Base-by-base conservation (phyloP, 2,329 filamentous ascomycete species). In the Scopulariopsis brevicaulis region DNA sequence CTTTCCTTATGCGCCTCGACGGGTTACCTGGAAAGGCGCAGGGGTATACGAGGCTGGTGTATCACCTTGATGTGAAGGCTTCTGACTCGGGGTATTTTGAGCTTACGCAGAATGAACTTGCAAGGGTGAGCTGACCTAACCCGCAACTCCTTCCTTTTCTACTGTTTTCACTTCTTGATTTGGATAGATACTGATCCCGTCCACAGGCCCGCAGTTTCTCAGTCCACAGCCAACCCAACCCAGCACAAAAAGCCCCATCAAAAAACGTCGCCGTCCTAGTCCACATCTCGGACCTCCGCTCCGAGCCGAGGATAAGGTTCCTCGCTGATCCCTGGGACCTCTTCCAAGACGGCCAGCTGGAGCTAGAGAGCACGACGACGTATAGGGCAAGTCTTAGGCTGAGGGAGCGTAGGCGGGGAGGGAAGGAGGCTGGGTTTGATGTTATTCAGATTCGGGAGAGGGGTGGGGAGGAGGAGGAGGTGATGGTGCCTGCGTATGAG, bases 291-390 rank as follows among this genome's bases (percentile, higher is more conserved):
- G 56, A 56, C 35, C 10, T 60, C 20, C 53, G 56, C 12, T 22
- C 15, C 24, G 53, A 56, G 35, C 59, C 59, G 2, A 58, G 53
- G 53, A 60, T 60, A 12, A 37, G 53, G 15, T 60, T 60, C 53
- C 59, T 60, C 52, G 48, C 56, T 6, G 59, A 60, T 40, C 59
- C 59, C 2, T 60, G 59, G 59, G 59, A 60, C 37, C 53, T 60
- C 12, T 60, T 58, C 32, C 32, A 58, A 12, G 59, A 60, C 24
- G 56, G 56, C 2, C 56, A 58, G 56, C 56, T 60, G n/a, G 37
- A 50, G 5, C 37, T 60, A 24, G 43, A 58, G 50, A 60, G 50
- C 37, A 7, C 51, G 8, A 35, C 24, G 24, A 58, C 48, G 3
- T 60, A 60, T 24, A 18, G 48, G 34, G 59, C 56, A 15, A 53